Evolutionary conservation across 768 basidiomycete genomes (phyloP), one percentile per base, ranked within the genome.

Genomic region (Termitomyces sp.): DNA sequence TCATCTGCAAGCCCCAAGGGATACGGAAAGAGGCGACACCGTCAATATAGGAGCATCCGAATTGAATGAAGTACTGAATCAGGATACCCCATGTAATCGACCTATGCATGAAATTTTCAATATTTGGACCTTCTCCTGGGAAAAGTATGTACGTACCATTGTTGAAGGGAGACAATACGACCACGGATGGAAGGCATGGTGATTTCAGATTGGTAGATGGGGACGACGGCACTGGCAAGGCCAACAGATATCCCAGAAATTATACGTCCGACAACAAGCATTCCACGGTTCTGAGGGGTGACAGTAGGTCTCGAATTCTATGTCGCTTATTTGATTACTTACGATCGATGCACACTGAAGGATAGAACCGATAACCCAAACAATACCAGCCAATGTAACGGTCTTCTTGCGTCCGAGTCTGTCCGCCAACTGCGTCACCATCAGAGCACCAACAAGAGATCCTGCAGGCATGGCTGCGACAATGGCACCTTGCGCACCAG

Each of bases 401-500:
- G 82, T 85, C 45, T 76, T 80, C 70, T 83, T 88, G 38, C 87
- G 80, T 41, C 88, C 88, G 20, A 88, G 66, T 40, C 71, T 68
- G 66, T 90, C 88, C 24, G 85, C 88, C 49, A 89, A 76, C 43
- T 77, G 71, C 3, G 81, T 81, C 20, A 88, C 87, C 18, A 79
- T 68, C 30, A 89, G 78, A 3, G 88, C 79, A 20, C 88, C 88
- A 33, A 84, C 56, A 50, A 90, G 76, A 22, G 87, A 88, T 43
- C 85, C 88, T 3, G 86, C 87, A 18, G 88, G 88, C 87, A 90
- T 90, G 41, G 87, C 71, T 3, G 88, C 88, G n/a, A 87, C 84
- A 46, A 90, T 90, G 18, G 79, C 88, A 33, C 88, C 88, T 72
- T 88, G 87, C 7, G 76, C 80, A 54, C 73, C 76, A 5, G 82